Evolutionary conservation across 148 eudicot species (phyloP).

Genomic region (Persicaria maculosa): DNA sequence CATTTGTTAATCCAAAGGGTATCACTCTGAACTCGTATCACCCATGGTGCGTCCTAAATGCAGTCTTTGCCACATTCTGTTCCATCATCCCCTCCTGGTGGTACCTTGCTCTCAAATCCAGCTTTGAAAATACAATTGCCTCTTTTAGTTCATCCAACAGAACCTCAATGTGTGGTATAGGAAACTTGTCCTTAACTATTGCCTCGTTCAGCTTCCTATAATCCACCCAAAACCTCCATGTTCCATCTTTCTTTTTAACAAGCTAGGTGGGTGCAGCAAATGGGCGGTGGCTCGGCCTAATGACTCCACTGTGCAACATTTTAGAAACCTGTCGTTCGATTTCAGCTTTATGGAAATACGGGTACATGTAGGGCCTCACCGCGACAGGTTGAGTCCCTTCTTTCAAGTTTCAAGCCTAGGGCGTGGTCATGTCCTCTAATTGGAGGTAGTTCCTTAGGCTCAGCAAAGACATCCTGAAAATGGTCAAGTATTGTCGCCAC

Average conservation of each 20-base stretch:
- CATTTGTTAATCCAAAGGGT: conserved; percentile 11
- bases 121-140: background rate
- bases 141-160: background rate
- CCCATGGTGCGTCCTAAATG: background rate
- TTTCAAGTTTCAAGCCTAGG: too few relatives aligned
- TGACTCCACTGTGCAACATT: background rate
- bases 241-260: background rate
- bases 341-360: background rate
- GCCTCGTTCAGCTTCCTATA: background rate
- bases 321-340: background rate
- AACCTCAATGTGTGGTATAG: background rate
- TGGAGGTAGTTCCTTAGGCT: too few relatives aligned
- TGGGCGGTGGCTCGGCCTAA: background rate
- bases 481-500: too few relatives aligned
- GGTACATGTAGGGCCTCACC: background rate
- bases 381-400: too few relatives aligned
- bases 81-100: background rate
- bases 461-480: too few relatives aligned
- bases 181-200: background rate
- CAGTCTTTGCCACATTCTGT: background rate
- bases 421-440: too few relatives aligned
- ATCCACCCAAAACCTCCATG: conserved; percentile 8
- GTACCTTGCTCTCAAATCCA: background rate
- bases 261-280: background rate
- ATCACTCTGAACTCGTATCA: conserved; percentile 7